Evolutionary conservation across 257 asterid genomes (phyloP).

Genomic region (Cynanchum wilfordii): DNA sequence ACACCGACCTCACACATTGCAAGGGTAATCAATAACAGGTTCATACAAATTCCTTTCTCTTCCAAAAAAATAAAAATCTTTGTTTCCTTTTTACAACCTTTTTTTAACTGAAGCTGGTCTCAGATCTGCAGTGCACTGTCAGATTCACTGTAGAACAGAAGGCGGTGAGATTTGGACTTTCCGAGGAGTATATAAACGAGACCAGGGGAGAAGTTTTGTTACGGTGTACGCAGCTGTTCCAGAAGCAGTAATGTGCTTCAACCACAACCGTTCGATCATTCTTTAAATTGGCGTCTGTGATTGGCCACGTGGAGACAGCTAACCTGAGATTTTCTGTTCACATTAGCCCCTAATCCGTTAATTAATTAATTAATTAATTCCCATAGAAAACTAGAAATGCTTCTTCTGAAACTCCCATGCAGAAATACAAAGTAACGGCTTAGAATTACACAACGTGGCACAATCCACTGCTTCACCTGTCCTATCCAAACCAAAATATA

Average conservation of each 20-base stretch:
- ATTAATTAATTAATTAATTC: neutral
- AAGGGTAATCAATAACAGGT: neutral
- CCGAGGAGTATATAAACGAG: neutral
- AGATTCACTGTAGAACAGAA: conserved; percentile 1
- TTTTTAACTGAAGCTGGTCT: neutral
- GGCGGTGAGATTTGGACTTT: neutral
- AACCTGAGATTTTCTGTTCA: conserved; percentile 3
- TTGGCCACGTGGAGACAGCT: neutral
- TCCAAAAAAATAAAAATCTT: neutral
- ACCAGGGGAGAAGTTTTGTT: neutral
- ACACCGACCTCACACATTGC: neutral
- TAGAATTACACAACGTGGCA: conserved; percentile 21
- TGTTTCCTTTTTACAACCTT: no score
- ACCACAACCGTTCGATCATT: conserved; percentile 1
- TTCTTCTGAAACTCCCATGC: neutral
- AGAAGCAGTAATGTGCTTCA: neutral
- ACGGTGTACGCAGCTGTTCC: conserved; percentile 15
- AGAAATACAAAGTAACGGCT: conserved; percentile 6
- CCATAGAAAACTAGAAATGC: neutral
- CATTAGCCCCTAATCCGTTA: no score
- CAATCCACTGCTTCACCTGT: neutral
- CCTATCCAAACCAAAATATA: neutral
- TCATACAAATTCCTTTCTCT: neutral
- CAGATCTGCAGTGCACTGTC: neutral
- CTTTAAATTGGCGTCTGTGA: neutral